phyloP scores from a whole-genome alignment of 768 basidiomycete species.

The Antrodiella citrinella region DNA sequence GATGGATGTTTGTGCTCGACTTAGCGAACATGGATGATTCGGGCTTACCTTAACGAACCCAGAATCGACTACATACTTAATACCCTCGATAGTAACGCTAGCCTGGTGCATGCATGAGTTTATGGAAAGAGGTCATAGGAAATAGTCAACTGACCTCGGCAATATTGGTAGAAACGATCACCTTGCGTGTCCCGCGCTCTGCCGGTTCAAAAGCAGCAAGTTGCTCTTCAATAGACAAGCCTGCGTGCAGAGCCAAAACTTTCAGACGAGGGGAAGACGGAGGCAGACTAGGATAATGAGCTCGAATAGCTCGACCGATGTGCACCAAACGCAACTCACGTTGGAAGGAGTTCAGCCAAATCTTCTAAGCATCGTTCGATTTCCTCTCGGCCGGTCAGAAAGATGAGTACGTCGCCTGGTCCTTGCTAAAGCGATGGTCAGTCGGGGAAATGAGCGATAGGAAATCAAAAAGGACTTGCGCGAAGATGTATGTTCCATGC shows the following conservation, averaged over 20 bases:
- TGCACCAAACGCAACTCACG: constrained; percentile 36
- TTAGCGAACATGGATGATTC: neutral
- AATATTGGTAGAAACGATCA: constrained; percentile 91
- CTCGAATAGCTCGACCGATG: neutral
- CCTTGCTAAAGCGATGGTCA: constrained; percentile 45
- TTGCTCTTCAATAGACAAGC: constrained; percentile 83
- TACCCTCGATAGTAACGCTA: constrained; percentile 93
- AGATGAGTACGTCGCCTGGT: constrained; percentile 85
- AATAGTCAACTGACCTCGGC: constrained; percentile 55
- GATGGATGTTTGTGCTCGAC: neutral
- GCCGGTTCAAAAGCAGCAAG: constrained; percentile 75
- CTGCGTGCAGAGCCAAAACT: constrained; percentile 81
- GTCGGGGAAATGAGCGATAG: neutral
- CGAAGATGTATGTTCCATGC: constrained; percentile 76
- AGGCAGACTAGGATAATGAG: constrained; percentile 47
- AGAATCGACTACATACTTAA: constrained; percentile 88
- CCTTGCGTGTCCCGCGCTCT: constrained; percentile 73
- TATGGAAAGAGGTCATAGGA: neutral
- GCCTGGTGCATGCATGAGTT: constrained; percentile 41
- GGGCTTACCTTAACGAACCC: constrained; percentile 85
- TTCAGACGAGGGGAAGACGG: constrained; percentile 47
- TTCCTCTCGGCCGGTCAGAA: constrained; percentile 93
- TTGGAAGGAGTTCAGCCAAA: constrained; percentile 68
- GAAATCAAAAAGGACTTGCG: constrained; percentile 32
- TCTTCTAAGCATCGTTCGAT: constrained; percentile 85